Evolutionary conservation across 1,139 yeast species (phyloP), one percentile per base, ranked within the genome.

Genomic region (Pichia norvegensis): DNA sequence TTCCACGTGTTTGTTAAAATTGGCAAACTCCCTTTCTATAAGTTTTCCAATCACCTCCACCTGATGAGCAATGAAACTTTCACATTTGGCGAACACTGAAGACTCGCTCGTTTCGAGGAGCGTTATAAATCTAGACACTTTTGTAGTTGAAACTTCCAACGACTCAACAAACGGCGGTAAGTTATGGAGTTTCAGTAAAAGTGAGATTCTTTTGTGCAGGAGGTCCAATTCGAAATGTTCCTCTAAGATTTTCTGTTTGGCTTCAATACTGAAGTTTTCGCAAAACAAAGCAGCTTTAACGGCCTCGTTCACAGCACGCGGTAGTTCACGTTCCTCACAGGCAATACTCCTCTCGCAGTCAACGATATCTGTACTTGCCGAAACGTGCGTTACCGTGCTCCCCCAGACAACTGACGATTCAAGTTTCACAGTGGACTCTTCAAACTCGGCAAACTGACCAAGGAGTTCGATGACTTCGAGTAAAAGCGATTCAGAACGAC

Each of bases 401-500:
- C 20, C 25, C 23, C 25, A 36, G 2, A 22, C 25, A 13, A 36
- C 35, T 10, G 35, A 16, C 20, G n/a, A 16, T 16, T 31, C 35
- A 22, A 25, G 38, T 40, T 16, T 36, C 23, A 22, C 14, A 33
- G 13, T 42, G 42, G 33, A 31, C 13, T 31, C 37, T 19, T 35
- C 37, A 11, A 35, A 42, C 39, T 43, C 33, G 3, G 47, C 46
- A 17, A 51, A 47, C 29, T 49, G 42, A 3, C 47, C 54, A 36
- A 51, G 33, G 42, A 52, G 38, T 23, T 47, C 46, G 21, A 49
- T 46, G 2, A 58, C 40, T 20, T 38, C 29, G 13, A 42, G 41
- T 9, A 51, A 41, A 23, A 61, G 46, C 11, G 43, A 42, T 19
- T 53, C 59, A 14, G 55, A 43, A 22, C 55, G 45, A 1, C 37